Conservation (phyloP, 768 basidiomycete species). For the Phanerodontia chrysosporium region DNA sequence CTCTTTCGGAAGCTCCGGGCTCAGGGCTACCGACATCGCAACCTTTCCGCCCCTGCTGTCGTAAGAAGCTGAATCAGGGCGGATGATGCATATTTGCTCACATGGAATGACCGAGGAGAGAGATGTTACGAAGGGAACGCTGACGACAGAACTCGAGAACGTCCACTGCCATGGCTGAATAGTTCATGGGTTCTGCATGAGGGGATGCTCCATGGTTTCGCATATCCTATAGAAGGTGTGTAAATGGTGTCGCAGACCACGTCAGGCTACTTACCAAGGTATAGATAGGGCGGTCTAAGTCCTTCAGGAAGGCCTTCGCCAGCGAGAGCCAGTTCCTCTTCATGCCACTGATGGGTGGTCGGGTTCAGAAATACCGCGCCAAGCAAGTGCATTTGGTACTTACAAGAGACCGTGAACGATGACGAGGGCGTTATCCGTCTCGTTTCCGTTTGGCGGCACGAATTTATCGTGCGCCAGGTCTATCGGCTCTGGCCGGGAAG, state of each 20-base stretch:
- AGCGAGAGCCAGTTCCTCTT: constrained; percentile 89
- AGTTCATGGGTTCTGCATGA: constrained; percentile 69
- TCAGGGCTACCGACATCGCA: constrained; percentile 67
- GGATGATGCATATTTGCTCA: constrained; percentile 34
- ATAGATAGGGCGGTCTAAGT: constrained; percentile 66
- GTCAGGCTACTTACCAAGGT: constrained; percentile 48
- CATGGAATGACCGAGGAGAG: constrained; percentile 90
- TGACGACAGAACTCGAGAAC: constrained; percentile 61
- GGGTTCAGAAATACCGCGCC: neutral
- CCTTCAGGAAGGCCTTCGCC: constrained; percentile 66
- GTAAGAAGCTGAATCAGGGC: no score
- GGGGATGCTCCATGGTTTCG: constrained; percentile 89
- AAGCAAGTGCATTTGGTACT: constrained; percentile 1
- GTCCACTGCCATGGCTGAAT: constrained; percentile 76
- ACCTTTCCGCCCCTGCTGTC: constrained; percentile 71
- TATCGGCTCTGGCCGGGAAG: constrained; percentile 11
- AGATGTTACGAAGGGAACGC: constrained; percentile 53
- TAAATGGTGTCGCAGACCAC: no score
- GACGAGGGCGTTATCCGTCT: constrained; percentile 25
- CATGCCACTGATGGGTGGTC: constrained; percentile 54
- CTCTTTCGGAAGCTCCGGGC: constrained; percentile 35
- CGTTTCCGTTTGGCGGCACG: constrained; percentile 21
- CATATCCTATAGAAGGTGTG: constrained; percentile 55
- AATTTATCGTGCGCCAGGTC: constrained; percentile 25
- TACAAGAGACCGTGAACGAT: constrained; percentile 36